Percentiles rank a stretch among this genome's conserved stretches.
Conservation (phyloP, 2,329 filamentous ascomycete genomes). For the Apiospora phragmitis region DNA sequence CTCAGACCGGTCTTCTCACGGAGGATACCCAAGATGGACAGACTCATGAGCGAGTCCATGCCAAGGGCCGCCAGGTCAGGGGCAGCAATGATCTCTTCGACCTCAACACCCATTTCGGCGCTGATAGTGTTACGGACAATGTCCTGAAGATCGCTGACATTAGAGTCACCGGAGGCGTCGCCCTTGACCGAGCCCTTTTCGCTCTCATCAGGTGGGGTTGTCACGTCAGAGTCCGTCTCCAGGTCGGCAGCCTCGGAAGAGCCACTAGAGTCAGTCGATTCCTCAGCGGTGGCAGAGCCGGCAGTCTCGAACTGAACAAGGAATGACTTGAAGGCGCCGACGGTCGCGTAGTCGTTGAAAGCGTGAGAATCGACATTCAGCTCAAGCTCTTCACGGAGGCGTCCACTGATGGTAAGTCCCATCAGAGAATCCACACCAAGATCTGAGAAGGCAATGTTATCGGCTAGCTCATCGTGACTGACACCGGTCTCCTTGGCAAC, state of each 20-base stretch:
- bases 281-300: constrained; percentile 30
- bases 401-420: constrained; percentile 56
- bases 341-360: constrained; percentile 55
- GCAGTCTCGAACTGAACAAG: constrained; percentile 37
- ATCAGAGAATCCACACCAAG: constrained; percentile 64
- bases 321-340: constrained; percentile 53
- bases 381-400: constrained; percentile 59
- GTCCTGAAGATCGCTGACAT: constrained; percentile 46
- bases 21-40: constrained; percentile 55
- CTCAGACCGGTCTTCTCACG: constrained; percentile 54
- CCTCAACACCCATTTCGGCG: constrained; percentile 70
- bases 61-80: constrained; percentile 57
- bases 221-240: constrained; percentile 51
- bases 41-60: constrained; percentile 60
- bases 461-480: constrained; percentile 53
- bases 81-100: constrained; percentile 59
- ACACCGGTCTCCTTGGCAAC: constrained; percentile 59
- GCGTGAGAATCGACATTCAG: constrained; percentile 53
- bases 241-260: constrained; percentile 44
- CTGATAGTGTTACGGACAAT: constrained; percentile 66
- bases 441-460: constrained; percentile 57
- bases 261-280: constrained; percentile 35
- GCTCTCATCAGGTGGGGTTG: constrained; percentile 54
- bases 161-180: constrained; percentile 36
- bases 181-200: constrained; percentile 50